phyloP scores from a whole-genome alignment of 2,329 filamentous ascomycete genomes.

The Hymenoscyphus repandus region DNA sequence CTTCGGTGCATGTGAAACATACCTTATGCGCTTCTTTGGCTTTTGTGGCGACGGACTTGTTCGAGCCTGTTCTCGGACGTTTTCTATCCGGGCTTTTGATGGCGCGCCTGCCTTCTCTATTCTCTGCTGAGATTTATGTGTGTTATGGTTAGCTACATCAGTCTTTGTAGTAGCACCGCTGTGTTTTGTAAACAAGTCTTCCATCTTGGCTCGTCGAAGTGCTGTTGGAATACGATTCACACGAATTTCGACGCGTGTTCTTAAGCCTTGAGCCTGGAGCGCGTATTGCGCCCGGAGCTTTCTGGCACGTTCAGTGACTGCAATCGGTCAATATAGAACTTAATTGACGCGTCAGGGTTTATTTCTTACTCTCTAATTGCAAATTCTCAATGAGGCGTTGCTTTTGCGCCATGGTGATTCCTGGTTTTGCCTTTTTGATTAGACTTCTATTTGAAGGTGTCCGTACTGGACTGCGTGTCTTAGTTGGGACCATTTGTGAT shows the following conservation, averaged over 20 bases:
- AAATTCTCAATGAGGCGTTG: conserved; percentile 84
- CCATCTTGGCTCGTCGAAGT: conserved; percentile 75
- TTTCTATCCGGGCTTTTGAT: conserved; percentile 23
- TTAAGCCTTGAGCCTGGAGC: conserved; percentile 78
- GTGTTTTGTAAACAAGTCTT: conserved; percentile 53
- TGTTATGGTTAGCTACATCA: conserved; percentile 12
- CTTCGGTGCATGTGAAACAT: conserved; percentile 26
- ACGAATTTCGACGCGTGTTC: conserved; percentile 84
- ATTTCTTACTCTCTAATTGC: conserved; percentile 71
- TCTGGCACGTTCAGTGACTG: conserved; percentile 82
- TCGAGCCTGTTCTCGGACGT: conserved; percentile 18
- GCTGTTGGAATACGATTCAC: conserved; percentile 84
- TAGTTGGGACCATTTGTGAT: conserved; percentile 29
- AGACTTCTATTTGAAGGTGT: conserved; percentile 49
- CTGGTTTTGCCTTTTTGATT: conserved; percentile 54
- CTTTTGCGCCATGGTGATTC: conserved; percentile 68
- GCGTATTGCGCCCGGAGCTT: conserved; percentile 86
- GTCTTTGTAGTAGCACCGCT: conserved; percentile 14
- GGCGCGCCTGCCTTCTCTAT: conserved; percentile 18
- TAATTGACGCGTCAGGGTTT: background rate
- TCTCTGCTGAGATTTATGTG: conserved; percentile 11
- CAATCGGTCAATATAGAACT: conserved; percentile 12
- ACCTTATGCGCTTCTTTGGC: conserved; percentile 48
- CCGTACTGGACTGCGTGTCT: conserved; percentile 33
- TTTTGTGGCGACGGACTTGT: conserved; percentile 27